Evolutionary conservation across 1,284 basidiomycete species (phyloP).

Genomic region (Moesziomyces parantarcticus): DNA sequence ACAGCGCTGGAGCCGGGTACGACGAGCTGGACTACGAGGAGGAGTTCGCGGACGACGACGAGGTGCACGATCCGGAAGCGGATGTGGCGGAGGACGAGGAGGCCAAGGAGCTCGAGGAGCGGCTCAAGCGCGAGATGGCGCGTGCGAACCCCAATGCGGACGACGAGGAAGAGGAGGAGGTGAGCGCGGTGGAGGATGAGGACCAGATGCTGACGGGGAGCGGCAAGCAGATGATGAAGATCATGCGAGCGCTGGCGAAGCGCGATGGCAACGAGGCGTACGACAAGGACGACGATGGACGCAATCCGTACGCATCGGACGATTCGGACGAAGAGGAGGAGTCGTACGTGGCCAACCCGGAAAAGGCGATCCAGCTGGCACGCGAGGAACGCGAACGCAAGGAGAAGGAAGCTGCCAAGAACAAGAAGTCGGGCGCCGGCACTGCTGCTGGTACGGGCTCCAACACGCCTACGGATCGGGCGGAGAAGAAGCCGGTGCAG

Average conservation of each 20-base stretch:
- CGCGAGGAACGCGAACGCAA: slow-evolving; percentile 61
- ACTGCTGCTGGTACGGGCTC: slow-evolving; percentile 40
- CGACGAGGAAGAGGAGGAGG: slow-evolving; percentile 44
- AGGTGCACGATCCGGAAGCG: slow-evolving; percentile 44
- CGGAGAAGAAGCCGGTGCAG: slow-evolving; percentile 38
- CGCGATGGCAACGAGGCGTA: slow-evolving; percentile 64
- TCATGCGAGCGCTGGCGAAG: slow-evolving; percentile 64
- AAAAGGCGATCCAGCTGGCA: slow-evolving; percentile 63
- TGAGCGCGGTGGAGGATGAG: slow-evolving; percentile 46
- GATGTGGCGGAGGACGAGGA: slow-evolving; percentile 61
- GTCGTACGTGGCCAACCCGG: slow-evolving; percentile 64
- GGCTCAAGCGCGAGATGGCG: slow-evolving; percentile 65
- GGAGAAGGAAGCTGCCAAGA: slow-evolving; percentile 48
- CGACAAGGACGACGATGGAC: slow-evolving; percentile 64
- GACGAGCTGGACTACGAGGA: slow-evolving; percentile 66
- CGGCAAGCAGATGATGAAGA: slow-evolving; percentile 67
- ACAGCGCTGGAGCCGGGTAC: slow-evolving; percentile 46
- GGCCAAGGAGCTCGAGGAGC: slow-evolving; percentile 64
- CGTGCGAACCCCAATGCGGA: slow-evolving; percentile 58
- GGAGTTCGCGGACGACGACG: slow-evolving; percentile 67
- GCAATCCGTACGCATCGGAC: slow-evolving; percentile 63
- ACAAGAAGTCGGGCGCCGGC: slow-evolving; percentile 28
- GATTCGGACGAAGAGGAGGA: slow-evolving; percentile 64
- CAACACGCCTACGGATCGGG: slow-evolving; percentile 37
- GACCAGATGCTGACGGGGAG: slow-evolving; percentile 62